Evolutionary conservation across 75 land plant genomes (phyloP), one percentile per base, ranked within the genome.

Genomic region (Azolla pinnata): DNA sequence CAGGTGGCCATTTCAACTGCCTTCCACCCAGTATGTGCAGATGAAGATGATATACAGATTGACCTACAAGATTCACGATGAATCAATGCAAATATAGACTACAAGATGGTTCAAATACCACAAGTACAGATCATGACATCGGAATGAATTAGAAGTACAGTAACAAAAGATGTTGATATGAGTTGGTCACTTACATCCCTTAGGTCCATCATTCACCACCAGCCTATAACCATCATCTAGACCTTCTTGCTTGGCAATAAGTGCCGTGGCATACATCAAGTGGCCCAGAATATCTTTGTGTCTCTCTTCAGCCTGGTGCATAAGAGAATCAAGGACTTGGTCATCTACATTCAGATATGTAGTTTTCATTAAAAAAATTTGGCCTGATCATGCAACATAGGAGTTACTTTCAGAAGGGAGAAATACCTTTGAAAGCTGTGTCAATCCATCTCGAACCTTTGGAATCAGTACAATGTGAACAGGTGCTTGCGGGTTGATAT

Each of bases 1-100:
- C 97, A 57, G 97, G 84, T 18, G 97, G 97, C 97, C 97, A 92
- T 59, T 83, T 92, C 84, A 92, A 67, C 61, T 88, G 89, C 63
- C 97, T 80, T 16, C 97, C 97, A 29, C 97, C 97, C 7, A 92
- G 44, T 46, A 92, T 79, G 68, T 92, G 97, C 84, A 92, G 63
- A 60, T 92, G 97, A 27, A 92, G 82, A 73, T 92, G 97, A 64
- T 88, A 92, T 16, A 92, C 97, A 48, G 97, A 92, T 77, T 88
- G 97, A 75, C 95, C 95, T 88, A 75, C n/a, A n/a, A n/a, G n/a
- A n/a, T n/a, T n/a, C n/a, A 10, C 17, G 44, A 10, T 42, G 14
- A 42, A 42, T 17, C 10, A 42, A 42, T 17, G 10, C 44, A 42
- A 42, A 17, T 42, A 42, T 42, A 17, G 44, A 42, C n/a, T n/a